Percentiles rank a stretch among this genome's conserved stretches.
These are phyloP conservation scores for Pseudopyricularia cyperi DNA, from an alignment of 2,329 filamentous ascomycete species.

Conservation along the genomic window DNA sequence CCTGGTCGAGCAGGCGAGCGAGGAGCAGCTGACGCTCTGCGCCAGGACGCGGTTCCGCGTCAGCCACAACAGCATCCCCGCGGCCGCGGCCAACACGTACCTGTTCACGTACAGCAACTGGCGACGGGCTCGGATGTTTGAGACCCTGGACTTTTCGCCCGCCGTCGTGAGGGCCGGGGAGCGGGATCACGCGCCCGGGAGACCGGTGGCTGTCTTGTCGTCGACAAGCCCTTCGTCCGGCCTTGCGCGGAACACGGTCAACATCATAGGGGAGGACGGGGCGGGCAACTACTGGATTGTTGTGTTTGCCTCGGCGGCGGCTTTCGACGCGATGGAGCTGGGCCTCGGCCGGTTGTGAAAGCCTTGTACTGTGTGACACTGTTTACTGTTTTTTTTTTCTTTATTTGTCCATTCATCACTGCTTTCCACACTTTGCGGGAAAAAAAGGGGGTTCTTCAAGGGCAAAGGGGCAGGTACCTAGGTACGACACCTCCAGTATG, in stretches of 20 bases:
- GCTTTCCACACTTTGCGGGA: too few species aligned
- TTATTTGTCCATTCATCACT: too few species aligned
- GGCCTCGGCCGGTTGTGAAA: not conserved
- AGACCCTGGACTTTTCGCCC: conserved; percentile 7
- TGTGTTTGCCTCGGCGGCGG: not conserved
- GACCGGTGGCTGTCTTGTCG: conserved; percentile 2
- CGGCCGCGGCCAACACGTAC: not conserved
- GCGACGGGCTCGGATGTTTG: conserved; percentile 6
- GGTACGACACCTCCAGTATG: too few species aligned
- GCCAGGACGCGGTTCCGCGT: conserved; percentile 4
- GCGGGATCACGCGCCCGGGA: not conserved
- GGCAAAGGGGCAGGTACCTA: too few species aligned
- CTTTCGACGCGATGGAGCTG: not conserved
- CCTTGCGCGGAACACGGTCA: conserved; percentile 5
- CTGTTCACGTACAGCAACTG: conserved; percentile 6
- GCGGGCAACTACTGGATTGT: conserved; percentile 8
- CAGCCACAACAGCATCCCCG: conserved; percentile 2
- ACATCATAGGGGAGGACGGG: conserved; percentile 8
- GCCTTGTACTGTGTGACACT: too few species aligned
- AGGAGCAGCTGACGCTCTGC: conserved; percentile 6
- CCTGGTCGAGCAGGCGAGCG: conserved; percentile 7
- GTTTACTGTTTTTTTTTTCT: too few species aligned
- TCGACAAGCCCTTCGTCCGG: not conserved
- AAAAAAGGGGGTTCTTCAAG: too few species aligned
- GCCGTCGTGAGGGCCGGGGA: conserved; percentile 4